Evolutionary conservation across 345 rosid species (phyloP).

Genomic region (Laguncularia racemosa): DNA sequence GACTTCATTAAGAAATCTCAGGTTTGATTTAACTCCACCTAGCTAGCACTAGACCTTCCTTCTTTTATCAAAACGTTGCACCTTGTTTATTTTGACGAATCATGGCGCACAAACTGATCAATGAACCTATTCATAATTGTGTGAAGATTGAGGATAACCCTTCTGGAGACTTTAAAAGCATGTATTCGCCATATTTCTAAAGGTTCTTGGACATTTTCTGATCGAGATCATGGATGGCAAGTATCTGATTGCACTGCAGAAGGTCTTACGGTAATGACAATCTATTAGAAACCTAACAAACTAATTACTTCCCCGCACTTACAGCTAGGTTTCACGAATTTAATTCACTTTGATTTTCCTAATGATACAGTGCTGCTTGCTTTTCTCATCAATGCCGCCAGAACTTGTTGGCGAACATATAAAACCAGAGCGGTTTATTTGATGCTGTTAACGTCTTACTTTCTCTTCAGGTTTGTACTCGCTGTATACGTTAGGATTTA

Average conservation of each 20-base stretch:
- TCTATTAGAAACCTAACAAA: background rate
- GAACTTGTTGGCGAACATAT: slow-evolving; percentile 32
- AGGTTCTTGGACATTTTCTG: slow-evolving; percentile 30
- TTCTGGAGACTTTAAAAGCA: slow-evolving; percentile 17
- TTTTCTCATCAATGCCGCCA: slow-evolving; percentile 21
- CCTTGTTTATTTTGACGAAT: too few relatives aligned
- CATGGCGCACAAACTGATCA: too few relatives aligned
- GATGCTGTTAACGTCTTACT: slow-evolving; percentile 37
- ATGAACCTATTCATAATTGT: too few relatives aligned
- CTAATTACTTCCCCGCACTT: too few relatives aligned
- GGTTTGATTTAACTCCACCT: too few relatives aligned
- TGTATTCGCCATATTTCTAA: slow-evolving; percentile 31
- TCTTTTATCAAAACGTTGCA: too few relatives aligned
- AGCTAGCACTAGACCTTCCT: too few relatives aligned
- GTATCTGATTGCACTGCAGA: slow-evolving; percentile 31
- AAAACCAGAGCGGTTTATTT: slow-evolving; percentile 19
- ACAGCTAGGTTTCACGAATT: too few relatives aligned
- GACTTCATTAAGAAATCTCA: too few relatives aligned
- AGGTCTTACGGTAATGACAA: slow-evolving; percentile 17
- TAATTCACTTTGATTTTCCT: background rate
- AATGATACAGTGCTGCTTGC: slow-evolving; percentile 25
- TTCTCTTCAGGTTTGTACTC: slow-evolving; percentile 24
- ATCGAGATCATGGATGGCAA: slow-evolving; percentile 32
- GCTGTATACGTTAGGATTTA: too few relatives aligned
- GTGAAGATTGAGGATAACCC: slow-evolving; percentile 21